These are phyloP conservation scores for Nicotiana paniculata DNA, from an alignment of 257 asterid genomes.

Conservation along the genomic window DNA sequence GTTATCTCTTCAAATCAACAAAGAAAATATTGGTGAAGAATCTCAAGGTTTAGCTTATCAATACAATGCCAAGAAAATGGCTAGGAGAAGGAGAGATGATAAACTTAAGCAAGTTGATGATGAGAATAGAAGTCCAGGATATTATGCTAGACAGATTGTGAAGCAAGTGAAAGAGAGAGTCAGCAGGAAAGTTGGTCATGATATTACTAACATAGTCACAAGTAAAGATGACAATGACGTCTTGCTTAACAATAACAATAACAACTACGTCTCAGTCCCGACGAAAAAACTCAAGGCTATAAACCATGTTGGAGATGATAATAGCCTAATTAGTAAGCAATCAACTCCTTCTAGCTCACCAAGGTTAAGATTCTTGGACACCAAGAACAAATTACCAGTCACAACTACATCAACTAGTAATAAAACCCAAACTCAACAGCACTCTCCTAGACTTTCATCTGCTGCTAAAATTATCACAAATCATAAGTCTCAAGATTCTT, in stretches of 20 bases:
- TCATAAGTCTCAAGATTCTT: constrained; percentile 11
- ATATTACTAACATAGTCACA: constrained; percentile 45
- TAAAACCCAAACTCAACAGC: constrained; percentile 19
- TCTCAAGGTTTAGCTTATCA: constrained; percentile 18
- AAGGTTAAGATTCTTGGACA: constrained; percentile 32
- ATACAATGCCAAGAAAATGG: constrained; percentile 9
- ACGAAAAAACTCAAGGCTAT: constrained; percentile 8
- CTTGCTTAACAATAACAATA: neutral
- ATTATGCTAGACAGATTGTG: constrained; percentile 56
- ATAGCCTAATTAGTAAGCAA: constrained; percentile 12
- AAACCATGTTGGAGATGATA: neutral
- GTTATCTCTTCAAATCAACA: constrained; percentile 57
- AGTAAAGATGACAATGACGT: constrained; percentile 21
- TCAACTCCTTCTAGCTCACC: constrained; percentile 40
- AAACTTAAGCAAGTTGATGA: neutral
- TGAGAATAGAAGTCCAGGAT: constrained; percentile 34
- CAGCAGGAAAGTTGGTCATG: constrained; percentile 52
- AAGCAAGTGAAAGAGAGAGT: constrained; percentile 57
- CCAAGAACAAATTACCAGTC: constrained; percentile 17
- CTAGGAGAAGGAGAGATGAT: constrained; percentile 13
- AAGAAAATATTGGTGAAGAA: constrained; percentile 25
- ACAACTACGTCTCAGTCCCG: neutral
- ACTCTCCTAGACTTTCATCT: constrained; percentile 16
- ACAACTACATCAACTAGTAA: neutral
- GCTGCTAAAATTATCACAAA: neutral